Evolutionary conservation across 192 early-diverging fungal species (phyloP).

Genomic region (Linderina pennispora): DNA sequence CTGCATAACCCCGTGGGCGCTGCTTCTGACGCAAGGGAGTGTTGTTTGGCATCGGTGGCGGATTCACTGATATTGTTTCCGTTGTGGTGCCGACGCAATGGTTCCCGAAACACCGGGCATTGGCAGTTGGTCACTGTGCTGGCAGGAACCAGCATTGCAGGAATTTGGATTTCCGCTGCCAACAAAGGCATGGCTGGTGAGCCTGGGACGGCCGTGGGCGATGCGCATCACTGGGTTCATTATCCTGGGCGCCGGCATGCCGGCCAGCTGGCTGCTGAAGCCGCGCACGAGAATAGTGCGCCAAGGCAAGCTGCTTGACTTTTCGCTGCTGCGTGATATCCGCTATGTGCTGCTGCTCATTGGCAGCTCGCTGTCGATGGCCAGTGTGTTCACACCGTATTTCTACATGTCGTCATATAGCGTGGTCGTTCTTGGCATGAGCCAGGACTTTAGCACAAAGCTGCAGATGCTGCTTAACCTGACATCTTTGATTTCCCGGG

Average conservation of each 20-base stretch:
- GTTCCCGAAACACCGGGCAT: slow-evolving; percentile 52
- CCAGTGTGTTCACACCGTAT: background rate
- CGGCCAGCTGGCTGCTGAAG: background rate
- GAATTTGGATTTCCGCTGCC: slow-evolving; percentile 48
- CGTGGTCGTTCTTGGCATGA: background rate
- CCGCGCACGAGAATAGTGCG: background rate
- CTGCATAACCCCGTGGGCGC: slow-evolving; percentile 45
- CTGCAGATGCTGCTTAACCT: background rate
- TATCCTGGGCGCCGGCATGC: background rate
- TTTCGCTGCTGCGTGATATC: background rate
- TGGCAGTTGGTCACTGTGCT: slow-evolving; percentile 62
- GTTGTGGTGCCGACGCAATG: slow-evolving; percentile 56
- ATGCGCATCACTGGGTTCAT: slow-evolving; percentile 55
- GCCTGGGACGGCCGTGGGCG: slow-evolving; percentile 49
- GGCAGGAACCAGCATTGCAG: slow-evolving; percentile 60
- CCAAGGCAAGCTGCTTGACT: background rate
- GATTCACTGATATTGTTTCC: slow-evolving; percentile 52
- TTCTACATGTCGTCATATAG: background rate
- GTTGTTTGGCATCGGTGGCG: slow-evolving; percentile 56
- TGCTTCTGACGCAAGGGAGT: slow-evolving; percentile 63
- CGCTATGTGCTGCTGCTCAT: background rate
- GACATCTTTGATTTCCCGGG: background rate
- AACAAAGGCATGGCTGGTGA: slow-evolving; percentile 43
- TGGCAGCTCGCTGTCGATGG: background rate
- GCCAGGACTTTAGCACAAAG: background rate